These are phyloP conservation scores for Lepidopterella palustris DNA, from an alignment of 495 filamentous ascomycete species.

Conservation along the genomic window DNA sequence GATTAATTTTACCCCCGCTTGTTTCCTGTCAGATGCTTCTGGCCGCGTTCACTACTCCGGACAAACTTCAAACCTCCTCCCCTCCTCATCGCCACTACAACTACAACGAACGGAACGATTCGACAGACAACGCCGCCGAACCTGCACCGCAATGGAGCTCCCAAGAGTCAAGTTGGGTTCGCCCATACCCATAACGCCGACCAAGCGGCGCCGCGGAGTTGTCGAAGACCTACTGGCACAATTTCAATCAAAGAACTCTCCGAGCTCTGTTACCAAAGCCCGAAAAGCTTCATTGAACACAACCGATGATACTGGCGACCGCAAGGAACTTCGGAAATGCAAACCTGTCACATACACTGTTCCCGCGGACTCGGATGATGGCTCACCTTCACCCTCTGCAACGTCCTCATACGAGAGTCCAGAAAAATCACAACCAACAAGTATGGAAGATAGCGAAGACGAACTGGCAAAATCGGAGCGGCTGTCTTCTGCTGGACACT, in stretches of 20 bases:
- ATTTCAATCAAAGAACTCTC: slow-evolving; percentile 16
- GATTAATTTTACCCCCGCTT: no score
- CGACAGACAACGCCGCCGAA: no score
- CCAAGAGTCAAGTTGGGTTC: not conserved
- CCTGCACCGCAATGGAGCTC: slow-evolving; percentile 11
- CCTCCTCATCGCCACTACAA: no score
- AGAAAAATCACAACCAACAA: not conserved
- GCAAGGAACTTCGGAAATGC: not conserved
- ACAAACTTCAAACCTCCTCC: no score
- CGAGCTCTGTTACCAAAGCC: slow-evolving; percentile 19
- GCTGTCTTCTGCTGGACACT: not conserved
- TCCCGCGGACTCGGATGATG: not conserved
- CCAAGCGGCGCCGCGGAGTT: slow-evolving; percentile 9
- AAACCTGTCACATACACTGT: not conserved
- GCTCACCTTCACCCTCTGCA: not conserved
- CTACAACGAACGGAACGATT: not conserved
- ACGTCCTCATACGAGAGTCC: not conserved
- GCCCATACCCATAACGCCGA: slow-evolving; percentile 15
- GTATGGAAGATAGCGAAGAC: not conserved
- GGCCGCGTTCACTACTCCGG: no score
- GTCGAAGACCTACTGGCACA: slow-evolving; percentile 11
- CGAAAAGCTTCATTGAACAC: not conserved
- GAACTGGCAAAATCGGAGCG: not conserved
- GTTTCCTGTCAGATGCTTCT: no score
- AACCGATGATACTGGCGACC: not conserved